These are phyloP conservation scores for Actinidia arguta DNA, from an alignment of 179 eudicot species.

Conservation along the genomic window DNA sequence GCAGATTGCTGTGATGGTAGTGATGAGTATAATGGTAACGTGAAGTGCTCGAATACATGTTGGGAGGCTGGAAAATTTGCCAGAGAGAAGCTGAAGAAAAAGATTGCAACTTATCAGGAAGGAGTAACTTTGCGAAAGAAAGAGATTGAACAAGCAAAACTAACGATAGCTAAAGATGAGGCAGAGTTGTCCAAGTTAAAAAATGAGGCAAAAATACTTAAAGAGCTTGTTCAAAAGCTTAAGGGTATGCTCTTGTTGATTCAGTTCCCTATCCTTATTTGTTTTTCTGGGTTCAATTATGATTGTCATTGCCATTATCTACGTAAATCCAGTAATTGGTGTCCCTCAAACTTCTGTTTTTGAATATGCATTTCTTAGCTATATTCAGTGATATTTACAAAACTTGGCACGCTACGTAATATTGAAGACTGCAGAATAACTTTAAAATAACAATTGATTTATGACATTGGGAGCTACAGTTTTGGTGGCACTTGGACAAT, in stretches of 20 bases:
- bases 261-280: background rate
- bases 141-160: constrained; percentile 78
- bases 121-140: constrained; percentile 71
- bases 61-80: constrained; percentile 99
- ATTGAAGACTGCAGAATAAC: background rate
- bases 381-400: background rate
- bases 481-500: background rate
- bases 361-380: background rate
- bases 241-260: constrained; percentile 56
- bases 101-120: constrained; percentile 73
- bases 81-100: constrained; percentile 80
- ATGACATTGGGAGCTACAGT: no score
- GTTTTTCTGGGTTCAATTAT: background rate
- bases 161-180: constrained; percentile 70
- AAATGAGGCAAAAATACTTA: constrained; percentile 80
- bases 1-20: constrained; percentile 97
- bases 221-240: constrained; percentile 80
- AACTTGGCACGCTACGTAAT: background rate
- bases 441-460: background rate
- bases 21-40: constrained; percentile 84
- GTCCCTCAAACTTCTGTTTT: background rate
- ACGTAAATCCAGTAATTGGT: background rate
- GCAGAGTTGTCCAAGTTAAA: constrained; percentile 77
- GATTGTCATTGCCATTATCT: background rate
- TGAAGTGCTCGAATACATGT: constrained; percentile 82